These are phyloP conservation scores for Plasmodium fragile DNA, from an alignment of 169 alveolate genomes.

Conservation along the genomic window DNA sequence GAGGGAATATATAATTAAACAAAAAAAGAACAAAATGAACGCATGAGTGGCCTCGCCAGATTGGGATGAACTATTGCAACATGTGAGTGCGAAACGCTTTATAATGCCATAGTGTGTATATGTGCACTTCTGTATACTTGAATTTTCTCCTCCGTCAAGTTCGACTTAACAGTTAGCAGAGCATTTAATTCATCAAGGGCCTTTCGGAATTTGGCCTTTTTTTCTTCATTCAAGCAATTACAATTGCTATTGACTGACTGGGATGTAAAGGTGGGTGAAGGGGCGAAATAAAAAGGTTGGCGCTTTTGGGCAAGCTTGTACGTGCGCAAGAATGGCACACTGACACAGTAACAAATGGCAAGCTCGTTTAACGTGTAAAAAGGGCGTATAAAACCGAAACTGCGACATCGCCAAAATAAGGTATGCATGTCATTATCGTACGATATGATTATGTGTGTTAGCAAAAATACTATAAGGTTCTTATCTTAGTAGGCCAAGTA, in stretches of 20 bases:
- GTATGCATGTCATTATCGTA: not conserved
- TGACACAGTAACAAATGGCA: not conserved
- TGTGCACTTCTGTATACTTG: slow-evolving; percentile 20
- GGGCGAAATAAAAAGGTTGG: not conserved
- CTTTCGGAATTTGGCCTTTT: slow-evolving; percentile 39
- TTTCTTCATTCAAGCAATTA: slow-evolving; percentile 41
- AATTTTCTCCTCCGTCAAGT: slow-evolving; percentile 51
- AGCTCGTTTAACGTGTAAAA: not conserved
- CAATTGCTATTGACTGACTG: slow-evolving; percentile 37
- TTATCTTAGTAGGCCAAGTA: not conserved
- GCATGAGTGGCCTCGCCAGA: not conserved
- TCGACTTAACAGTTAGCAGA: slow-evolving; percentile 35
- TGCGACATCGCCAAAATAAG: not conserved
- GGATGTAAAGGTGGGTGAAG: not conserved
- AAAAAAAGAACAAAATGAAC: slow-evolving; percentile 3
- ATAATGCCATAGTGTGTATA: not conserved
- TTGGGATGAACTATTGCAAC: not conserved
- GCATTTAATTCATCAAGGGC: slow-evolving; percentile 51
- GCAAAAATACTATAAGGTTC: not conserved
- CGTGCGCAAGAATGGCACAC: not conserved
- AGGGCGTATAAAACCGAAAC: not conserved
- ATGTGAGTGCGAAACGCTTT: not conserved
- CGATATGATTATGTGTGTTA: not conserved
- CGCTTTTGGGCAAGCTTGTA: not conserved
- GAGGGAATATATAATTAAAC: not conserved